A percentile compares a stretch with the other conserved stretches of the same genome.
phyloP scores from a whole-genome alignment of 441 rosid genomes.

The Biscutella laevigata region DNA sequence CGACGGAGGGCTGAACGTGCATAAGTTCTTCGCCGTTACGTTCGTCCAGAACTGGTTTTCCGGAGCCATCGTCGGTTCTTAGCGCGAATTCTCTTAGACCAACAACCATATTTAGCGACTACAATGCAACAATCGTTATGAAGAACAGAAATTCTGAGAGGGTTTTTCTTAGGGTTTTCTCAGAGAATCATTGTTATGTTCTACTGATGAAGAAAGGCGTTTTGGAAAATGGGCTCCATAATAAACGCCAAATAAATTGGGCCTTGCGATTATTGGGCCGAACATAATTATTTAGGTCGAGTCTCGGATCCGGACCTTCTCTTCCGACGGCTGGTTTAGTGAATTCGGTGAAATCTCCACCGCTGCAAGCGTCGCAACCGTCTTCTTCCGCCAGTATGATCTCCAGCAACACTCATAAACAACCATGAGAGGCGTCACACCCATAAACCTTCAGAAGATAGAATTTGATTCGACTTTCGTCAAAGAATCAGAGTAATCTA shows the following conservation, averaged over 20 bases:
- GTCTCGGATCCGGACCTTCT: constrained; percentile 13
- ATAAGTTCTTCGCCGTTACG: constrained; percentile 63
- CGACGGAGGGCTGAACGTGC: constrained; percentile 58
- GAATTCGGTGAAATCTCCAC: constrained; percentile 52
- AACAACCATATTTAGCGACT: constrained; percentile 37
- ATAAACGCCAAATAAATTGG: neutral
- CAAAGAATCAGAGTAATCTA: constrained; percentile 24
- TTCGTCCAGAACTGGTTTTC: constrained; percentile 53
- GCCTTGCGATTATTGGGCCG: neutral
- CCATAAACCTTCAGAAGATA: constrained; percentile 16
- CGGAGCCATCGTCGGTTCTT: constrained; percentile 43
- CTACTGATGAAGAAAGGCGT: constrained; percentile 15
- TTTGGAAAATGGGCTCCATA: neutral
- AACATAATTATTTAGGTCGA: constrained; percentile 50
- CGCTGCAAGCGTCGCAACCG: constrained; percentile 56
- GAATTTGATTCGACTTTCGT: constrained; percentile 5
- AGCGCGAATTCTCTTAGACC: constrained; percentile 59
- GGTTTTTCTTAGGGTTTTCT: constrained; percentile 24
- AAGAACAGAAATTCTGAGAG: neutral
- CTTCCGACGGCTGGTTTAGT: constrained; percentile 43
- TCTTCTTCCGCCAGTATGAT: constrained; percentile 31
- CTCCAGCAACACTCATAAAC: constrained; percentile 11
- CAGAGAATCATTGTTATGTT: neutral
- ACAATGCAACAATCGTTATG: neutral
- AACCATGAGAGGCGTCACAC: neutral